Percentiles rank a stretch among this genome's conserved stretches.
Evolutionary conservation across 1,284 basidiomycete species (phyloP).

Genomic region (Sanghuangporus sanghuang): DNA sequence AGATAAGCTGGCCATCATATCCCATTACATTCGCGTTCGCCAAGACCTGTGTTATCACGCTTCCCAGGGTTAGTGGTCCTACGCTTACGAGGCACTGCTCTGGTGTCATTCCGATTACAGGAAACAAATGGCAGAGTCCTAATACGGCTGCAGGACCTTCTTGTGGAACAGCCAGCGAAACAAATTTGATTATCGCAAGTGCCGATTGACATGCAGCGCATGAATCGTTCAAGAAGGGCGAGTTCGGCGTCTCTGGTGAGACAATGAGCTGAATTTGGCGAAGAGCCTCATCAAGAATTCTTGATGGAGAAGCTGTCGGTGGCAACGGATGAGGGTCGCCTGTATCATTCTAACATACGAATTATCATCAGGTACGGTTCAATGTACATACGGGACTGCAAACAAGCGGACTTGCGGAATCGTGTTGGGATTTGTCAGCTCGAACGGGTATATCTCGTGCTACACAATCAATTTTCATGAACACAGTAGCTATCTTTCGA

Average conservation of each 20-base stretch:
- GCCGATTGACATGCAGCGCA: constrained; percentile 62
- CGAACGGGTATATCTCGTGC: constrained; percentile 51
- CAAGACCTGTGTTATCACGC: constrained; percentile 61
- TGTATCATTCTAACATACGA: constrained; percentile 40
- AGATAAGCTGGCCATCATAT: constrained; percentile 63
- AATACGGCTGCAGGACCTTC: constrained; percentile 55
- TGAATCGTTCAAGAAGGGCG: constrained; percentile 42
- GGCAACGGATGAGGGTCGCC: constrained; percentile 64
- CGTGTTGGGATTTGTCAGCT: constrained; percentile 52
- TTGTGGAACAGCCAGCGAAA: constrained; percentile 60
- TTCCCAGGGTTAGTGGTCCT: constrained; percentile 45
- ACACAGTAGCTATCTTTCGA: constrained; percentile 8
- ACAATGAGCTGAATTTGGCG: constrained; percentile 50
- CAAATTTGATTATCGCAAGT: constrained; percentile 61
- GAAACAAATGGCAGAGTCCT: constrained; percentile 55
- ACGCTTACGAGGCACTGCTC: constrained; percentile 45
- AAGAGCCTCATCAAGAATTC: constrained; percentile 45
- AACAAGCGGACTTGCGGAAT: constrained; percentile 41
- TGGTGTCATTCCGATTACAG: constrained; percentile 34
- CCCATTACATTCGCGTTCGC: constrained; percentile 62
- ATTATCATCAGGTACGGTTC: not conserved
- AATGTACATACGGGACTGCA: not conserved
- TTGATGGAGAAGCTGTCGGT: constrained; percentile 38
- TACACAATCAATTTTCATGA: constrained; percentile 22
- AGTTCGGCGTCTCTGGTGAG: constrained; percentile 28